Conservation (phyloP, 768 basidiomycete genomes). For the Strobilomyces dryophilus region DNA sequence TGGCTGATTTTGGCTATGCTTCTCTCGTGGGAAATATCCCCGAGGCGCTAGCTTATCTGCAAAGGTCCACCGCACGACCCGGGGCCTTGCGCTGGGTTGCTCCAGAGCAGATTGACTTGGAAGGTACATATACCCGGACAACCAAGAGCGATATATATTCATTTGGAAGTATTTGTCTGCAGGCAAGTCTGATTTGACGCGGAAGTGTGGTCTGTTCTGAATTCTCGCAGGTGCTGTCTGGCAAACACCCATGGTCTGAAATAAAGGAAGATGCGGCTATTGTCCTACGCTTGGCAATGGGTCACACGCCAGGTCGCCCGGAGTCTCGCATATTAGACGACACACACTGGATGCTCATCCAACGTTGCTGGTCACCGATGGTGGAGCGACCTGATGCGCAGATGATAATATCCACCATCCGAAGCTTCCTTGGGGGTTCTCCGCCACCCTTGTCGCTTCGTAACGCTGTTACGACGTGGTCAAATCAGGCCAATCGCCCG, state of each 20-base stretch:
- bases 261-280: neutral
- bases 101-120: neutral
- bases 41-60: neutral
- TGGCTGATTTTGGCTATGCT: neutral
- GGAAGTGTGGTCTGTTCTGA: too few relatives aligned
- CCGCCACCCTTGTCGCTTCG: neutral
- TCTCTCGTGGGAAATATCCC: neutral
- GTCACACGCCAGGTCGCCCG: neutral
- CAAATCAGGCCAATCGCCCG: too few relatives aligned
- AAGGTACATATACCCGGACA: neutral
- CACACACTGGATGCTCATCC: neutral
- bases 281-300: neutral
- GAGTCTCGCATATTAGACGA: neutral
- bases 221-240: neutral
- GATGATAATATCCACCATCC: neutral
- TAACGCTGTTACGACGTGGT: too few relatives aligned
- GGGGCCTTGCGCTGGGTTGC: neutral
- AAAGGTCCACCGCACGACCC: neutral
- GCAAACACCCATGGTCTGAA: neutral
- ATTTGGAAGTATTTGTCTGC: too few relatives aligned
- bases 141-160: neutral
- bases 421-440: neutral
- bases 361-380: neutral
- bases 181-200: too few relatives aligned
- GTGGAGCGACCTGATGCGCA: neutral